Conservation (phyloP, 1,284 basidiomycete genomes). For the Cerrena zonata region DNA sequence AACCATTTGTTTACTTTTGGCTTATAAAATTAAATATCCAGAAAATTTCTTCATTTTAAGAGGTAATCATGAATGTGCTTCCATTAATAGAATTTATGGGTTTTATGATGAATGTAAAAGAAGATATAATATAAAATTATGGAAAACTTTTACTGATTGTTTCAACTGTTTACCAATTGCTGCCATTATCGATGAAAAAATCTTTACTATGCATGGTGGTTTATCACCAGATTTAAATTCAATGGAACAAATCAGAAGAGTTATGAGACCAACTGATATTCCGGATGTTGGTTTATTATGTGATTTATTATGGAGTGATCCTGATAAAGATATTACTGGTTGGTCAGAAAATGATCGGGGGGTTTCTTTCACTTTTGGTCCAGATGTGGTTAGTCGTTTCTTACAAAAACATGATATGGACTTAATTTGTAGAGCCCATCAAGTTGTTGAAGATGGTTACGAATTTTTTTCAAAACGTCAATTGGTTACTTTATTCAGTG, state of each 20-base stretch:
- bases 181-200: slow-evolving; percentile 95
- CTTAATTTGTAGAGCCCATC: slow-evolving; percentile 95
- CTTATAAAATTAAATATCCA: slow-evolving; percentile 97
- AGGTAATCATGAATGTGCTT: slow-evolving; percentile 92
- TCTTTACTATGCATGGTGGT: slow-evolving; percentile 91
- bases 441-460: slow-evolving; percentile 98
- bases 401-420: slow-evolving; percentile 99
- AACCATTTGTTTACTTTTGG: slow-evolving; percentile 85
- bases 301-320: slow-evolving; percentile 97
- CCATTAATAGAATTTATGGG: slow-evolving; percentile 92
- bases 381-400: slow-evolving; percentile 96
- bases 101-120: slow-evolving; percentile 99
- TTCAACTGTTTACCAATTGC: slow-evolving; percentile 95
- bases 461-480: slow-evolving; percentile 99
- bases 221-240: slow-evolving; percentile 95
- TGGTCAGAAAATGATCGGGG: slow-evolving; percentile 99
- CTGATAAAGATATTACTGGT: slow-evolving; percentile 98
- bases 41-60: slow-evolving; percentile 96
- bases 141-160: slow-evolving; percentile 97
- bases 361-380: slow-evolving; percentile 97
- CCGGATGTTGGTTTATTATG: slow-evolving; percentile 97
- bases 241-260: slow-evolving; percentile 99
- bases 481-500: slow-evolving; percentile 96
- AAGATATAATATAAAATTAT: slow-evolving; percentile 95
- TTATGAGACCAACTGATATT: slow-evolving; percentile 98